These are phyloP conservation scores for Hortaea sp. DNA, from an alignment of 2,329 filamentous ascomycete genomes.

Conservation along the genomic window DNA sequence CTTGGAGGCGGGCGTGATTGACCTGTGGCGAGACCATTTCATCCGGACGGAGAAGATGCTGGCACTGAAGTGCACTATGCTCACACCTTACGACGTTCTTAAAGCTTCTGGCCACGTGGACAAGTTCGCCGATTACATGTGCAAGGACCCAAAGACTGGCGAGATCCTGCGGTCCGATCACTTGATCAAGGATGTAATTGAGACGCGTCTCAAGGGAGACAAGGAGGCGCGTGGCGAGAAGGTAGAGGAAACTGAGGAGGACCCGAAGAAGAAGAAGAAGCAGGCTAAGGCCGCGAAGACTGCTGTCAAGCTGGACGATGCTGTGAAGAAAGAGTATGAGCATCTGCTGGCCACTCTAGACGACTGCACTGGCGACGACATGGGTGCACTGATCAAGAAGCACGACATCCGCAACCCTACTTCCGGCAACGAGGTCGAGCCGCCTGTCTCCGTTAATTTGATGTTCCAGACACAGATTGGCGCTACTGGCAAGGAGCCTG, in stretches of 20 bases:
- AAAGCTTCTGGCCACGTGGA: constrained; percentile 93
- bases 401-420: constrained; percentile 82
- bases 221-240: constrained; percentile 84
- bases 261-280: constrained; percentile 75
- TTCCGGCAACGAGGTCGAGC: constrained; percentile 64
- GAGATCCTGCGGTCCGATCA: constrained; percentile 96
- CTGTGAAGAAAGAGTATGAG: constrained; percentile 79
- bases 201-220: constrained; percentile 76
- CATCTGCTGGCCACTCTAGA: constrained; percentile 87
- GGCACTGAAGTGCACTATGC: constrained; percentile 84
- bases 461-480: constrained; percentile 98
- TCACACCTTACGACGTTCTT: constrained; percentile 87
- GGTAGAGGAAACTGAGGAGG: constrained; percentile 64
- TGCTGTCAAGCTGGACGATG: constrained; percentile 76
- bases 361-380: constrained; percentile 81
- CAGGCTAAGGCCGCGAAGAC: constrained; percentile 48
- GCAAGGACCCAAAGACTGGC: constrained; percentile 78
- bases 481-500: constrained; percentile 75
- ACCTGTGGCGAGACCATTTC: constrained; percentile 88
- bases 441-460: constrained; percentile 88
- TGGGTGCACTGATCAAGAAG: constrained; percentile 81
- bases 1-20: constrained; percentile 78
- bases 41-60: constrained; percentile 91
- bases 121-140: constrained; percentile 99
- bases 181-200: constrained; percentile 88